phyloP scores from a whole-genome alignment of 768 basidiomycete genomes.

The Heimioporus sp. region DNA sequence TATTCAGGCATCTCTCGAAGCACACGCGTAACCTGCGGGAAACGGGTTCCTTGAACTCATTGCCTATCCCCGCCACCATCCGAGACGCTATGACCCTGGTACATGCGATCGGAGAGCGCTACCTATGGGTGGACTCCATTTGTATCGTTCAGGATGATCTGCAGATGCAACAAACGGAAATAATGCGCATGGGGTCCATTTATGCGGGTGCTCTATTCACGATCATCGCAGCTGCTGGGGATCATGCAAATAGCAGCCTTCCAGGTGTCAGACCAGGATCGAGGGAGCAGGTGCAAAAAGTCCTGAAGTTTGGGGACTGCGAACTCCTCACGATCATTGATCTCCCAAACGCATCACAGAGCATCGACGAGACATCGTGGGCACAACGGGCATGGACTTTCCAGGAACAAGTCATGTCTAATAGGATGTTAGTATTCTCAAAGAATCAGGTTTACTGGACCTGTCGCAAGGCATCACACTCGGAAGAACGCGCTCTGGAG shows the following conservation, averaged over 20 bases:
- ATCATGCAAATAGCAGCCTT: conserved; percentile 9
- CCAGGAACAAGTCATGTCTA: conserved; percentile 17
- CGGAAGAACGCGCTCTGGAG: conserved; percentile 15
- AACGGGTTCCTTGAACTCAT: neutral
- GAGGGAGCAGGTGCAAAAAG: conserved; percentile 4
- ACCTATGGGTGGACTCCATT: conserved; percentile 25
- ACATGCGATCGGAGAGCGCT: conserved; percentile 20
- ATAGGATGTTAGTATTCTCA: conserved; percentile 17
- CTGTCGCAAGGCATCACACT: conserved; percentile 6
- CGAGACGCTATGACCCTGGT: conserved; percentile 22
- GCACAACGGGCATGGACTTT: conserved; percentile 20
- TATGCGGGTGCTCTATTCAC: conserved; percentile 18
- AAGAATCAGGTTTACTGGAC: conserved; percentile 16
- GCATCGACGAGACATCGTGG: conserved; percentile 7
- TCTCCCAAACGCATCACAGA: neutral
- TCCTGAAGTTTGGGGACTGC: conserved; percentile 4
- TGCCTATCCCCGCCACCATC: conserved; percentile 21
- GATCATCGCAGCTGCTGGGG: conserved; percentile 16
- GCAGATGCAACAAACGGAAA: conserved; percentile 15
- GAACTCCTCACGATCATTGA: conserved; percentile 16
- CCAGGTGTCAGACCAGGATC: conserved; percentile 5
- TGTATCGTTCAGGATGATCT: conserved; percentile 22
- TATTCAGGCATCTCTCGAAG: conserved; percentile 10
- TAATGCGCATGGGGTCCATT: conserved; percentile 20
- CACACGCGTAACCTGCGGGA: conserved; percentile 5